Base-by-base conservation (phyloP, 306 rosid genomes). In the Prunus davidiana region DNA sequence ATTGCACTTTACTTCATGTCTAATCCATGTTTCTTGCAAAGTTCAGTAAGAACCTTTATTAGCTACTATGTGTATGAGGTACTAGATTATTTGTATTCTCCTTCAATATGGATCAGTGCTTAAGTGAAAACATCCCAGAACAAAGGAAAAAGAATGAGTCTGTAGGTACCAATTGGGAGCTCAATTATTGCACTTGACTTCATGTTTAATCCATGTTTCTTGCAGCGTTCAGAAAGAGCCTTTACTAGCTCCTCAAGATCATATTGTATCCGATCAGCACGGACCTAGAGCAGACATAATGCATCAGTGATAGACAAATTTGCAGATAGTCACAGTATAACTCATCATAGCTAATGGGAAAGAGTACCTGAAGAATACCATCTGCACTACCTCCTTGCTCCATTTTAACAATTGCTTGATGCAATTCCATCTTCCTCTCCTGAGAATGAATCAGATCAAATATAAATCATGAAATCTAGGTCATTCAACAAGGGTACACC, bases 371-470 rank as follows among this genome's bases (percentile, higher is more conserved):
- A 87, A 94, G 98, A 77, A 93, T 93, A 80, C 98, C 98, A 82
- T 94, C 97, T 5, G 91, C 88, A 78, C 98, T 94, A 77, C 98
- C 98, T 84, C 98, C 98, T 80, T 92, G 97, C 57, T 85, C 95
- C 87, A 94, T 91, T 86, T 88, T 90, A 81, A 89, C 81, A 72
- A 94, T 90, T 78, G 98, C 98, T 80, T 94, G 98, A 80, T 92
- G 92, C 88, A 91, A 79, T 84, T 94, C 98, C 66, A 46, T 76
- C 73, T 90, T 94, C 84, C 97, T 94, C 84, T 81, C 97, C 97
- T 92, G 84, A 67, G 70, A 67, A 74, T 22, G 62, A 54, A 81
- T 25, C n/a, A 52, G 50, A 45, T 9, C 56, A 67, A 57, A 72
- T 43, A 46, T 25, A 27, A 22, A 38, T 18, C 3, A 50, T 8